Percentiles rank a stretch among this genome's conserved stretches.
Conservation (phyloP, 257 asterid species). For the Solanum arcanum region DNA sequence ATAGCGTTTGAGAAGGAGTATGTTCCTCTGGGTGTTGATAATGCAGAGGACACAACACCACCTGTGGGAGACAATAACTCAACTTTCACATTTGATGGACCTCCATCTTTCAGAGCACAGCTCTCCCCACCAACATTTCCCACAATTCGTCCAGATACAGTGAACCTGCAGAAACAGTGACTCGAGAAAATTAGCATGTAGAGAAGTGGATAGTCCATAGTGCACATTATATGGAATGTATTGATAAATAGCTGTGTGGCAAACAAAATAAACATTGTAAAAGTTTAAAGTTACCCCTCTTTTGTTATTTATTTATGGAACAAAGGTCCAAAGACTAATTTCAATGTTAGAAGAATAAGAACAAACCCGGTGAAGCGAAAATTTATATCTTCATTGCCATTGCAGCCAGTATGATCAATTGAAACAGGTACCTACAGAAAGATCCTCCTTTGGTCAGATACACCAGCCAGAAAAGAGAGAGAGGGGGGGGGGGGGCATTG, state of each 20-base stretch:
- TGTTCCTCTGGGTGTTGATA: conserved; percentile 65
- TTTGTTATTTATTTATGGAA: not conserved
- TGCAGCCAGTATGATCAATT: conserved; percentile 84
- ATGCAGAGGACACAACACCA: conserved; percentile 60
- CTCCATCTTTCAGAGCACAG: conserved; percentile 53
- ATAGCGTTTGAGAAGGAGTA: conserved; percentile 55
- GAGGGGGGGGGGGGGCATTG: not conserved
- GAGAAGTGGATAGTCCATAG: not conserved
- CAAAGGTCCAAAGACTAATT: not conserved
- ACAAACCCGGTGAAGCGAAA: conserved; percentile 86
- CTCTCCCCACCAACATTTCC: conserved; percentile 85
- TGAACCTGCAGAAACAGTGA: conserved; percentile 47
- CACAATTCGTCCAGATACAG: conserved; percentile 62
- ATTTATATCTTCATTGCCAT: conserved; percentile 84
- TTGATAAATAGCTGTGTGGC: not conserved
- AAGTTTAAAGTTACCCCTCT: not conserved
- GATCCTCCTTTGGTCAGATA: conserved; percentile 12
- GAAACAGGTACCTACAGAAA: conserved; percentile 61
- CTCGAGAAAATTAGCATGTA: conserved; percentile 5
- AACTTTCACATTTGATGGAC: conserved; percentile 76
- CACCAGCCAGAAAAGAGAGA: not conserved
- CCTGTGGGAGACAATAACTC: conserved; percentile 65
- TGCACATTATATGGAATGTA: not conserved
- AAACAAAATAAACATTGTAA: not conserved
- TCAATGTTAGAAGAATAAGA: not conserved